Base-by-base conservation (phyloP, 108 stramenopile species). In the Cyclotella baltica region DNA sequence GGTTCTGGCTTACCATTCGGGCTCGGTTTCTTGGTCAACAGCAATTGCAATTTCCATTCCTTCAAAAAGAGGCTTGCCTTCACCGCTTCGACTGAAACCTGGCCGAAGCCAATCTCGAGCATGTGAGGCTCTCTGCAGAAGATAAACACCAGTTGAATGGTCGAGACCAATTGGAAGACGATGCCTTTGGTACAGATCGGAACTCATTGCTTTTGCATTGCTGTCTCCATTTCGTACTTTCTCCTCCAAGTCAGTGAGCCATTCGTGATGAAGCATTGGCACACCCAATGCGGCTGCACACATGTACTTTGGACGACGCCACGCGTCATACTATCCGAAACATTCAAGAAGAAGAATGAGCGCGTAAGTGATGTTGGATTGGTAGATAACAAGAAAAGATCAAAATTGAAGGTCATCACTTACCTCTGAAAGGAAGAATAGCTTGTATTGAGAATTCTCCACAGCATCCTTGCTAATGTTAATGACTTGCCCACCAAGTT, bases 231-330 rank as follows among this genome's bases (percentile, higher is more conserved):
- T 62, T 30, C 55, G 20, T 20, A 56, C 46, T 57, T 78, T 74
- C 63, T 74, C 22, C 65, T 77, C 72, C 20, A 83, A 53, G 28
- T 65, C 48, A 22, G 52, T 38, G 33, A 83, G 61, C 64, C 81
- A 83, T 35, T 78, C 22, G 57, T 58, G 43, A 47, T 83, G 81
- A 28, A 83, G 34, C 77, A 83, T 73, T 0, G 81, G 81, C 20
- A 65, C 66, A 33, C 81, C 81, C 8, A 83, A 47, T 33, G 77
- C 61, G 9, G 65, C 71, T n/a, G 81, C 81, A 22, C 52, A 50
- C 28, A 83, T 67, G 30, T 83, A 83, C 56, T 83, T 83, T 8
- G 56, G 63, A n/a, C 78, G 78, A 16, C 77, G 62, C 81, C 77
- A 73, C 51, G 37, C 40, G 22, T 5, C 5, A 55, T 55, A 43